Evolutionary conservation across 768 basidiomycete genomes (phyloP), one percentile per base, ranked within the genome.

Genomic region (Lepiota brunneoincarnata): DNA sequence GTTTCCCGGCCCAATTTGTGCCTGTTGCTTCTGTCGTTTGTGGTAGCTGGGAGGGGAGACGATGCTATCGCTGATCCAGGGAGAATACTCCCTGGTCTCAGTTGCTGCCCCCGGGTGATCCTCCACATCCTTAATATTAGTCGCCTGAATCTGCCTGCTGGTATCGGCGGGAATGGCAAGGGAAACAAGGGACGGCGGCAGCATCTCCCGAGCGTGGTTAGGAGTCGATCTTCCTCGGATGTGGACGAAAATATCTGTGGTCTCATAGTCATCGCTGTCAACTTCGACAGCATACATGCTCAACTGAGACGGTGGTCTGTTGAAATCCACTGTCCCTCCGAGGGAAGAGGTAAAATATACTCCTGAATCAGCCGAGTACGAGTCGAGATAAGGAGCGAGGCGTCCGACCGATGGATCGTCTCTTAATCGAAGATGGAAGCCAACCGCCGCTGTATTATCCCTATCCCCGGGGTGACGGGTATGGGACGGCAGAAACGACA

Each of bases 41-140:
- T 69, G 69, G 14, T 57, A 55, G 3, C 69, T 72, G n/a, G 75
- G 75, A 3, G 72, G 65, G n/a, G 75, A 76, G 37, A 76, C 74
- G 17, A 76, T 59, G 54, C 74, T 76, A 51, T 76, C 75, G 15
- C 69, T 72, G 43, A 70, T 59, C 75, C 75, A 76, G 11, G 72
- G 58, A 20, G 66, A 50, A 40, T 56, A 15, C 50, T 23, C n/a
- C 26, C 18, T 20, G 53, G 59, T 18, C 48, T 45, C 46, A n/a
- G n/a, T n/a, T 28, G 20, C 17, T 5, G 26, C 6, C 37, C 34
- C 11, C 31, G 7, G 14, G 35, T 17, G 15, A 10, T 15, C 15
- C 17, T 20, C 17, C 45, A 12, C 36, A 9, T n/a, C 14, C 24
- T n/a, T 21, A 12, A 14, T 40, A 18, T 26, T 18, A 10, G 21